A percentile compares a stretch with the other conserved stretches of the same genome.
Evolutionary conservation across 306 rosid genomes (phyloP).

Genomic region (Astragalus glycyphyllos): DNA sequence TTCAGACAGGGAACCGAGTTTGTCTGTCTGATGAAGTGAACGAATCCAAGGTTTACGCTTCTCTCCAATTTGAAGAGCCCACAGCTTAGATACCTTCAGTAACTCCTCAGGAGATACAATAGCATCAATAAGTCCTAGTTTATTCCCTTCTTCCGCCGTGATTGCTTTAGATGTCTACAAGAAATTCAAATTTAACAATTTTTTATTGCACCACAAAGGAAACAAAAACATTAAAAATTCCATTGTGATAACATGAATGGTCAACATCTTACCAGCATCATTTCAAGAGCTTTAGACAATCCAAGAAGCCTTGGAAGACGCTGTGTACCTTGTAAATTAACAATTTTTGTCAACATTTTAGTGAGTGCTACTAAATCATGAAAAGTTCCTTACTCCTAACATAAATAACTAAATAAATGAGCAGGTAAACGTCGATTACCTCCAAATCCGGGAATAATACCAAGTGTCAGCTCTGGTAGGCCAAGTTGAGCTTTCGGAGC

Average conservation of each 20-base stretch:
- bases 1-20: slow-evolving; percentile 73
- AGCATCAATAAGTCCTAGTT: slow-evolving; percentile 87
- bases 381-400: slow-evolving; percentile 26
- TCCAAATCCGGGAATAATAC: slow-evolving; percentile 96
- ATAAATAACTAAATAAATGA: slow-evolving; percentile 17
- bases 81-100: slow-evolving; percentile 70
- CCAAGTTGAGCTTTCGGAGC: slow-evolving; percentile 89
- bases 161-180: slow-evolving; percentile 81
- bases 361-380: slow-evolving; percentile 1
- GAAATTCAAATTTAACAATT: slow-evolving; percentile 29
- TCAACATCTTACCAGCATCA: slow-evolving; percentile 79
- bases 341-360: slow-evolving; percentile 42
- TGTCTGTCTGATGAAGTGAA: slow-evolving; percentile 91
- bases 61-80: slow-evolving; percentile 88
- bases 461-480: slow-evolving; percentile 92
- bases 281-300: slow-evolving; percentile 78
- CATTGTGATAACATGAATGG: not conserved
- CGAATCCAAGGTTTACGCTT: slow-evolving; percentile 84
- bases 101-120: slow-evolving; percentile 79
- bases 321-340: slow-evolving; percentile 78
- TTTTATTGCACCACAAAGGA: slow-evolving; percentile 23
- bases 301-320: slow-evolving; percentile 98
- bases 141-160: slow-evolving; percentile 89
- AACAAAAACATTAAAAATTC: not conserved
- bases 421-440: slow-evolving; percentile 56